Evolutionary conservation across 1,139 yeast species (phyloP).

Genomic region (Saccharomyces uvarum): DNA sequence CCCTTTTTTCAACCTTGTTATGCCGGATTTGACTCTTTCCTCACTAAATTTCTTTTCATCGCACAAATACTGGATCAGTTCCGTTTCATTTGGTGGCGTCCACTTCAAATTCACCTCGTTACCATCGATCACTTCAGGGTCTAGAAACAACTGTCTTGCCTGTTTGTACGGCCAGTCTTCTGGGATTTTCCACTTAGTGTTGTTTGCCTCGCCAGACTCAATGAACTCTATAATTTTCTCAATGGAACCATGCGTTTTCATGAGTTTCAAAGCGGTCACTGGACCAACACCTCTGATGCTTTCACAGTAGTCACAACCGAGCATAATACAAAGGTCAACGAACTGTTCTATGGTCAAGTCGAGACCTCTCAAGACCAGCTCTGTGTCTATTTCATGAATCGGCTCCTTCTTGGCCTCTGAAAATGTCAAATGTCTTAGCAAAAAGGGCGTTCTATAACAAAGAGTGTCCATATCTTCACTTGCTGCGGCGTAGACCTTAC

Average conservation of each 20-base stretch:
- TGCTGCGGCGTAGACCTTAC: conserved; percentile 93
- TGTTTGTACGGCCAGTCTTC: conserved; percentile 91
- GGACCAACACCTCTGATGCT: conserved; percentile 95
- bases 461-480: conserved; percentile 98
- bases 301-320: conserved; percentile 97
- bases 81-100: conserved; percentile 36
- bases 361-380: conserved; percentile 64
- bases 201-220: conserved; percentile 48
- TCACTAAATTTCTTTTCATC: conserved; percentile 69
- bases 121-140: conserved; percentile 70
- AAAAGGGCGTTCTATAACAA: conserved; percentile 78
- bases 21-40: conserved; percentile 82
- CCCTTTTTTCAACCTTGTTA: conserved; percentile 76
- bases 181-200: conserved; percentile 68
- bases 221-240: conserved; percentile 69
- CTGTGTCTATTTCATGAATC: conserved; percentile 71
- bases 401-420: conserved; percentile 92
- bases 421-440: conserved; percentile 83
- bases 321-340: conserved; percentile 80
- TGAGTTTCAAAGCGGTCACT: conserved; percentile 80
- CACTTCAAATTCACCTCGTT: conserved; percentile 64
- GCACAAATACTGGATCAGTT: conserved; percentile 33
- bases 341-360: conserved; percentile 67
- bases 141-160: conserved; percentile 72
- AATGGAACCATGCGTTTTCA: conserved; percentile 74